Evolutionary conservation across 2,329 filamentous ascomycete genomes (phyloP), one percentile per base, ranked within the genome.

Genomic region (Neocucurbitaria cava): DNA sequence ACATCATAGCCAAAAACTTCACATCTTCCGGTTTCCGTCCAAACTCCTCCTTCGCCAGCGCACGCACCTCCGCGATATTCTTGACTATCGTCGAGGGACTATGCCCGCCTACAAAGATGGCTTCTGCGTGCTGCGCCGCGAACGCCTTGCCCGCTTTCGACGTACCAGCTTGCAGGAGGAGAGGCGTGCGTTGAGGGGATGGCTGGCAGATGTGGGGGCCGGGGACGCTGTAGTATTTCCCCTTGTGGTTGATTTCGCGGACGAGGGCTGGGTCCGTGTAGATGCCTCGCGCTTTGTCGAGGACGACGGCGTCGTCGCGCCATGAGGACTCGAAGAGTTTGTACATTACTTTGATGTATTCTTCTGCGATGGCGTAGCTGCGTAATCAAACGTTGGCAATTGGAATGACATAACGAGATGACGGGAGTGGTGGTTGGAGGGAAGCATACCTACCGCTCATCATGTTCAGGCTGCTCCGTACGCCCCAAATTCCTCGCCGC

Each of bases 141-240:
- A 90, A 90, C 0, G 76, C 74, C 68, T 86, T 87, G 4, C 87
- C 87, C 0, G 86, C 81, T 39, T 81, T 82, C 0, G 84, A 87
- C 0, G 87, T 88, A 0, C 88, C 87, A 0, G 88, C 88, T 69
- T 90, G 88, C 5, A 90, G 78, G 2, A 90, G 80, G 1, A 90
- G 78, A 0, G 88, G 88, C 0, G 87, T 89, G 5, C 88, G 77
- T 62, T 90, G 88, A 0, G 86, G 87, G 30, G 81, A 59, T 87
- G 88, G 60, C 86, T 80, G 82, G 51, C 84, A 85, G 59, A 89
- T 82, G 61, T 89, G 87, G 8, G 87, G 87, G 0, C 87, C 87
- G 0, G 86, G 85, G 0, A 89, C 85, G 0, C 72, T 79, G 75
- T 85, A 89, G 72, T 85, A 86, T 66, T 86, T 85, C 3, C 87